A percentile compares a stretch with the other conserved stretches of the same genome.
Evolutionary conservation across 805 yeast genomes (phyloP).

Genomic region (Kuraishia capsulata): DNA sequence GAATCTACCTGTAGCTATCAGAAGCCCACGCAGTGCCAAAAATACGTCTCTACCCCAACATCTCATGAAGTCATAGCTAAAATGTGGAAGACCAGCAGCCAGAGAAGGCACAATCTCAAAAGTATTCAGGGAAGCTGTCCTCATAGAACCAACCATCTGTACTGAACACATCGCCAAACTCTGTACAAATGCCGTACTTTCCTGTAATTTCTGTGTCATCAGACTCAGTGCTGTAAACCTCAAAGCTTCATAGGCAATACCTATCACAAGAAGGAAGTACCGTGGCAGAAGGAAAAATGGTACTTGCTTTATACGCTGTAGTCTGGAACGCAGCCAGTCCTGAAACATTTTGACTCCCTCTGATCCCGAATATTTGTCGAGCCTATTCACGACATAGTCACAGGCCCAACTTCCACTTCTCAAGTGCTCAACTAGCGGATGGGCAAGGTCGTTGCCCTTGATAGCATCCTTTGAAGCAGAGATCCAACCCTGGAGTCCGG

Average conservation of each 20-base stretch:
- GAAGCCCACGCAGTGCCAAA: slow-evolving; percentile 74
- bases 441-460: slow-evolving; percentile 66
- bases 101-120: slow-evolving; percentile 53
- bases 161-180: slow-evolving; percentile 71
- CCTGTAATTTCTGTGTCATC: slow-evolving; percentile 44
- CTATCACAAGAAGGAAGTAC: slow-evolving; percentile 75
- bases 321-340: slow-evolving; percentile 61
- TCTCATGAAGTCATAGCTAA: slow-evolving; percentile 84
- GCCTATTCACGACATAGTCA: slow-evolving; percentile 59
- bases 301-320: slow-evolving; percentile 49
- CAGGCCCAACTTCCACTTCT: slow-evolving; percentile 86
- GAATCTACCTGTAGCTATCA: slow-evolving; percentile 67
- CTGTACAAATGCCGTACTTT: slow-evolving; percentile 67
- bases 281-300: slow-evolving; percentile 84
- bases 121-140: slow-evolving; percentile 70
- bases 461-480: slow-evolving; percentile 57
- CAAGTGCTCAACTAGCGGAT: slow-evolving; percentile 73
- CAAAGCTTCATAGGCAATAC: slow-evolving; percentile 77
- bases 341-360: slow-evolving; percentile 46
- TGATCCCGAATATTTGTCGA: slow-evolving; percentile 41
- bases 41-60: slow-evolving; percentile 99
- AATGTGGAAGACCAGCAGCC: slow-evolving; percentile 97
- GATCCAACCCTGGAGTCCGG: slow-evolving; percentile 93
- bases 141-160: slow-evolving; percentile 75
- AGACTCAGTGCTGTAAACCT: slow-evolving; percentile 54